These are phyloP conservation scores for Citrullus colocynthis DNA, from an alignment of 306 rosid genomes.

Conservation along the genomic window DNA sequence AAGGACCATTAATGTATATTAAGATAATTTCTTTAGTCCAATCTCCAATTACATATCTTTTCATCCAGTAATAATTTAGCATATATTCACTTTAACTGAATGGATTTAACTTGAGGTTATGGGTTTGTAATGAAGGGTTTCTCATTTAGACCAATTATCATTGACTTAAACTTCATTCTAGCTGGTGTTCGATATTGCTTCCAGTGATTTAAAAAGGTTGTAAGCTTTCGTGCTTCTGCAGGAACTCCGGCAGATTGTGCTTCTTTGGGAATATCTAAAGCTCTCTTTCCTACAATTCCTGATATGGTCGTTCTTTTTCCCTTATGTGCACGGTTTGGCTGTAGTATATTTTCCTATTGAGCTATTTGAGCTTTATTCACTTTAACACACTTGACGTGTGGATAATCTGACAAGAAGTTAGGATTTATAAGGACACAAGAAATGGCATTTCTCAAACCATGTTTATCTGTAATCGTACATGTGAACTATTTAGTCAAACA, in stretches of 20 bases:
- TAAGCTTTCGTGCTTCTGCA: slow-evolving; percentile 19
- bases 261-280: slow-evolving; percentile 69
- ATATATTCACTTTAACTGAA: background rate
- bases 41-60: background rate
- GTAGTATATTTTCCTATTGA: background rate
- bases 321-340: background rate
- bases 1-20: background rate
- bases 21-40: background rate
- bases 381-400: background rate
- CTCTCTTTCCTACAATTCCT: slow-evolving; percentile 54
- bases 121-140: background rate
- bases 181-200: background rate
- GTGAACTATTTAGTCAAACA: background rate
- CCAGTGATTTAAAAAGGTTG: background rate
- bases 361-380: background rate
- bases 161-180: background rate
- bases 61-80: background rate
- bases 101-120: background rate
- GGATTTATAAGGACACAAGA: background rate
- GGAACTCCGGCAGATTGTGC: slow-evolving; percentile 93
- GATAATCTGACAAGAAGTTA: background rate
- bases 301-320: slow-evolving; percentile 41
- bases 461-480: background rate
- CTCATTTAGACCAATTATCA: background rate
- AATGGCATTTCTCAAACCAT: background rate